Evolutionary conservation across 345 rosid species (phyloP).

Genomic region (Corchorus capsularis): DNA sequence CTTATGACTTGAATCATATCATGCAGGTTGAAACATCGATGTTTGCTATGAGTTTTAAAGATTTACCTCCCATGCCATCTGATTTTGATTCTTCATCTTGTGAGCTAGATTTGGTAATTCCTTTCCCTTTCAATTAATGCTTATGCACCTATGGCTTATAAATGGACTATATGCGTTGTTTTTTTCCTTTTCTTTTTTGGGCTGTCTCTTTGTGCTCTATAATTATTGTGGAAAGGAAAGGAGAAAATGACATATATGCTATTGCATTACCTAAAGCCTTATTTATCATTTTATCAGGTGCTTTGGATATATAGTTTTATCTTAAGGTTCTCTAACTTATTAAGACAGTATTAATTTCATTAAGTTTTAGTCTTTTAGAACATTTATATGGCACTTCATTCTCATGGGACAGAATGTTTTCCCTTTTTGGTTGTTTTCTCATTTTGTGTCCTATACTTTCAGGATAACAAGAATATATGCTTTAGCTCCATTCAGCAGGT

Average conservation of each 20-base stretch:
- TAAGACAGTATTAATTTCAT: neutral
- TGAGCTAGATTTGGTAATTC: conserved; percentile 52
- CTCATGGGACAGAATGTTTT: neutral
- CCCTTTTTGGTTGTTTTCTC: conserved; percentile 8
- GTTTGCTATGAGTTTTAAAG: conserved; percentile 85
- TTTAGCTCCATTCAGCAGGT: conserved; percentile 84
- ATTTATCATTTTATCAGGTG: neutral
- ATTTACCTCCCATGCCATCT: conserved; percentile 50
- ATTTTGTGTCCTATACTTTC: conserved; percentile 33
- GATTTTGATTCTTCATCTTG: conserved; percentile 73
- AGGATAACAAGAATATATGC: conserved; percentile 61
- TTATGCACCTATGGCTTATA: conserved; percentile 8
- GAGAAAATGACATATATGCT: neutral
- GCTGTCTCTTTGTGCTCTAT: neutral
- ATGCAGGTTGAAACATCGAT: conserved; percentile 89
- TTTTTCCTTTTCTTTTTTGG: conserved; percentile 1
- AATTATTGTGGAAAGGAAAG: neutral
- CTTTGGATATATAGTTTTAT: neutral
- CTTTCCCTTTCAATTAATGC: conserved; percentile 18
- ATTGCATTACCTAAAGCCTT: neutral
- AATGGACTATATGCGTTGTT: neutral
- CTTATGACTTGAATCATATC: conserved; percentile 26
- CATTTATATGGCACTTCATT: neutral
- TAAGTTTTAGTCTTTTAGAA: conserved; percentile 8
- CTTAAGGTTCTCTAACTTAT: neutral